A percentile compares a stretch with the other conserved stretches of the same genome.
Evolutionary conservation across 805 yeast species (phyloP).

Genomic region (Suhomyces tanzawaensis): DNA sequence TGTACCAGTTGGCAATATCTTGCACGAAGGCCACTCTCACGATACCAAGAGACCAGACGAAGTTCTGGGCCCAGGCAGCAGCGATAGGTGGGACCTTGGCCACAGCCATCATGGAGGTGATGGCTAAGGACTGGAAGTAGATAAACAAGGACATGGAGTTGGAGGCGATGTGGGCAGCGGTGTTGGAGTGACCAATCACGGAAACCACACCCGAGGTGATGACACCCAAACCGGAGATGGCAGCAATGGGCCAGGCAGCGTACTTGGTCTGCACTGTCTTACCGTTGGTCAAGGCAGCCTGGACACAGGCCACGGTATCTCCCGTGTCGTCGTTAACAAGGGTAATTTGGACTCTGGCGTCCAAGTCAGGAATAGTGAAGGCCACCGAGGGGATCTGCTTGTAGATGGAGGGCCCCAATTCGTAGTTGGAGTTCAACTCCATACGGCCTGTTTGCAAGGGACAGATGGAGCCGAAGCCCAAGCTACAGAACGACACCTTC

Average conservation of each 20-base stretch:
- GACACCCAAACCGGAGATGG: constrained; percentile 83
- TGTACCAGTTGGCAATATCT: constrained; percentile 84
- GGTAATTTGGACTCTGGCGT: constrained; percentile 80
- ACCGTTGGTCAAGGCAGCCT: constrained; percentile 81
- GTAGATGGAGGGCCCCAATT: constrained; percentile 40
- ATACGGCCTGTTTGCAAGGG: constrained; percentile 88
- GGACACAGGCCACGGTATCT: constrained; percentile 81
- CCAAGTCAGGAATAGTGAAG: constrained; percentile 88
- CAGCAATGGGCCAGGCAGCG: constrained; percentile 81
- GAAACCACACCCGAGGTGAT: constrained; percentile 85
- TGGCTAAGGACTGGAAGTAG: constrained; percentile 90
- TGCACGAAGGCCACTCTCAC: constrained; percentile 77
- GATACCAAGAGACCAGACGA: constrained; percentile 94
- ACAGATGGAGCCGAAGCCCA: constrained; percentile 52
- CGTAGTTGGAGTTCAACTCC: constrained; percentile 56
- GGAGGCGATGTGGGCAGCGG: constrained; percentile 97
- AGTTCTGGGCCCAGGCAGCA: constrained; percentile 96
- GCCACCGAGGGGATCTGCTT: constrained; percentile 76
- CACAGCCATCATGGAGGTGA: constrained; percentile 94
- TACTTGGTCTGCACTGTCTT: constrained; percentile 88
- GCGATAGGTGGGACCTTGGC: constrained; percentile 93
- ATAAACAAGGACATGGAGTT: constrained; percentile 89
- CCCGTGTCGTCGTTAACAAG: constrained; percentile 44
- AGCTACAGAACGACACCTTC: constrained; percentile 61
- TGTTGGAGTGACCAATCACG: constrained; percentile 81